Evolutionary conservation across 2,329 filamentous ascomycete species (phyloP).

Genomic region (Penicillium sp.): DNA sequence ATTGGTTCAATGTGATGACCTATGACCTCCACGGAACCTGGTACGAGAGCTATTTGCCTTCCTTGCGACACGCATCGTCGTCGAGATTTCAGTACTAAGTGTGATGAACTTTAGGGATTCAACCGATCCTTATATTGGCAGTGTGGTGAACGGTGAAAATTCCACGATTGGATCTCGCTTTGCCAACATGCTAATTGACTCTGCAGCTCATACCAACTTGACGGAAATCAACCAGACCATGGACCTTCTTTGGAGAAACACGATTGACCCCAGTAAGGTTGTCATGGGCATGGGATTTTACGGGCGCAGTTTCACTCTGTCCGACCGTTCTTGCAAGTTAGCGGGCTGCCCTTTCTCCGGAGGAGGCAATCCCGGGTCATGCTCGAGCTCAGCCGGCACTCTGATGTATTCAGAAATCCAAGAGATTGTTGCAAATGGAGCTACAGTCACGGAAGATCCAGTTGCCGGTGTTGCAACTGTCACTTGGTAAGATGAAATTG

Average conservation of each 20-base stretch:
- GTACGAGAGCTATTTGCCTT: too few relatives aligned
- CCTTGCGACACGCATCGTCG: too few relatives aligned
- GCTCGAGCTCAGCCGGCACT: not conserved
- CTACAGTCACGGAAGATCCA: too few relatives aligned
- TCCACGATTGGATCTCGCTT: too few relatives aligned
- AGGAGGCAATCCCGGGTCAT: not conserved
- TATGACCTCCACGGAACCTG: conserved; percentile 16
- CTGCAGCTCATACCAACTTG: conserved; percentile 20
- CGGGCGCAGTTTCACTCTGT: conserved; percentile 9
- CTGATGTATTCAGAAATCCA: not conserved
- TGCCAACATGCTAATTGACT: too few relatives aligned
- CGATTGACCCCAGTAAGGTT: conserved; percentile 17
- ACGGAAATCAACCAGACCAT: conserved; percentile 27
- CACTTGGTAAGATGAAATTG: too few relatives aligned
- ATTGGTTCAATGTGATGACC: conserved; percentile 26
- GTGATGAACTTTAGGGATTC: conserved; percentile 17
- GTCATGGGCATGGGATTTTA: conserved; percentile 23
- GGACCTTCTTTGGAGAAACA: conserved; percentile 26
- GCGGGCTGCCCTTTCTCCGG: not conserved
- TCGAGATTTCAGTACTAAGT: too few relatives aligned
- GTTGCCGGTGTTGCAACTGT: too few relatives aligned
- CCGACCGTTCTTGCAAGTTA: not conserved
- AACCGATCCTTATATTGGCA: conserved; percentile 8
- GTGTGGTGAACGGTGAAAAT: not conserved
- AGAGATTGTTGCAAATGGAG: too few relatives aligned